Evolutionary conservation across 208 protist species (phyloP), one percentile per base, ranked within the genome.

Genomic region (Angomonas ambiguus): DNA sequence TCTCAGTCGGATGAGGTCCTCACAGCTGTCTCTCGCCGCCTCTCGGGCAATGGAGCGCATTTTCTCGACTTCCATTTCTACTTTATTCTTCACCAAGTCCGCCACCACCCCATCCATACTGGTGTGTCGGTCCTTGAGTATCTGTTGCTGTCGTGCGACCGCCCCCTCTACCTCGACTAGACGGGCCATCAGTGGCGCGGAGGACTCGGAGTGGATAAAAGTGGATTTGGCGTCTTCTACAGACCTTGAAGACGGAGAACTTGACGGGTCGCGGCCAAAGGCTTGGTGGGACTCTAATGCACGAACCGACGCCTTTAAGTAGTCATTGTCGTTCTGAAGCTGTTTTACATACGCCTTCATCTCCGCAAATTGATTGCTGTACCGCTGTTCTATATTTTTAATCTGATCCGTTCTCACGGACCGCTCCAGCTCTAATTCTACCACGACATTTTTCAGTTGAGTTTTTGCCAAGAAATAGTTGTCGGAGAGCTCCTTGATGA

Each of bases 341-440:
- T 90, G 83, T 68, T 69, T 57, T 32, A 92, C 51, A 38, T 74
- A 74, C 16, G 76, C 79, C 34, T 69, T 66, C 53, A 95, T 30
- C 58, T 91, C 82, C 0, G 72, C 74, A 30, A 91, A 34, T 27
- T 92, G 72, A 2, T 76, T 69, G 1, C 66, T 67, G 35, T 75
- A 48, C 28, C 75, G 69, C 49, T 67, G 64, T 16, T 76, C 58
- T 56, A 92, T 53, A 30, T 89, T 82, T 18, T 74, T 80, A 25
- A 88, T 70, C 48, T 72, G 73, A 64, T 87, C 78, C 0, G 66
- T 71, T 53, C 85, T 85, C n/a, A 85, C 77, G 6, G 66, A 68
- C 28, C 82, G 80, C 76, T 92, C 88, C 31, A 90, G 77, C 69
- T 91, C 83, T 25, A 95, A 60, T 63, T 92, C 85, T 28, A 80